phyloP scores from a whole-genome alignment of 805 yeast genomes.

The Kuraishia floccosa region DNA sequence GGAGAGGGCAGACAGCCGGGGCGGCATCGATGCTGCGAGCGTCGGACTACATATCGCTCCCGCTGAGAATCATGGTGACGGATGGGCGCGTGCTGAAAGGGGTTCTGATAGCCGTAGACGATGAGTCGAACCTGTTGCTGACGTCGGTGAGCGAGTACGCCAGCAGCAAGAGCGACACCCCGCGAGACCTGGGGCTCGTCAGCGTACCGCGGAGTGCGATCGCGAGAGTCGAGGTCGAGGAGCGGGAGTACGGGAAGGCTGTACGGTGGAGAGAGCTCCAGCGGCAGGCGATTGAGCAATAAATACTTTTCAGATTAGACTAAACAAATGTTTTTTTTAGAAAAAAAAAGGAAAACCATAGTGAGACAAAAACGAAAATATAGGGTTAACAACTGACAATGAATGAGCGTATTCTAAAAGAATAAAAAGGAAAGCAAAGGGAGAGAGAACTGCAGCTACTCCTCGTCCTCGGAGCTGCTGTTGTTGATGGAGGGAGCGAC shows the following conservation, averaged over 20 bases:
- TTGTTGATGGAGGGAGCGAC: slow-evolving; percentile 24
- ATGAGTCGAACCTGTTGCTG: slow-evolving; percentile 27
- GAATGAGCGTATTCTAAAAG: neutral
- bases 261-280: slow-evolving; percentile 3
- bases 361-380: neutral
- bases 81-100: slow-evolving; percentile 25
- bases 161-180: slow-evolving; percentile 4
- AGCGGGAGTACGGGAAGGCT: slow-evolving; percentile 10
- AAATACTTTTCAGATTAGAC: too few relatives aligned
- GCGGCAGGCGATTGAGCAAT: too few relatives aligned
- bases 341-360: neutral
- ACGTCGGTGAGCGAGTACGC: slow-evolving; percentile 23
- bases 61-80: slow-evolving; percentile 11
- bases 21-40: slow-evolving; percentile 7
- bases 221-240: slow-evolving; percentile 13
- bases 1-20: too few relatives aligned
- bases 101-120: slow-evolving; percentile 28
- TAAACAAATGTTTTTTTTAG: too few relatives aligned
- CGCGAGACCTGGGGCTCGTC: slow-evolving; percentile 38
- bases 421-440: neutral
- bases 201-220: slow-evolving; percentile 36
- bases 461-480: slow-evolving; percentile 7
- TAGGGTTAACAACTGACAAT: neutral
- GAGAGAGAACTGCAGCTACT: neutral
- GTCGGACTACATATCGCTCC: slow-evolving; percentile 20